phyloP scores from a whole-genome alignment of 177 flowering plant species.

The Vitis hybrid region DNA sequence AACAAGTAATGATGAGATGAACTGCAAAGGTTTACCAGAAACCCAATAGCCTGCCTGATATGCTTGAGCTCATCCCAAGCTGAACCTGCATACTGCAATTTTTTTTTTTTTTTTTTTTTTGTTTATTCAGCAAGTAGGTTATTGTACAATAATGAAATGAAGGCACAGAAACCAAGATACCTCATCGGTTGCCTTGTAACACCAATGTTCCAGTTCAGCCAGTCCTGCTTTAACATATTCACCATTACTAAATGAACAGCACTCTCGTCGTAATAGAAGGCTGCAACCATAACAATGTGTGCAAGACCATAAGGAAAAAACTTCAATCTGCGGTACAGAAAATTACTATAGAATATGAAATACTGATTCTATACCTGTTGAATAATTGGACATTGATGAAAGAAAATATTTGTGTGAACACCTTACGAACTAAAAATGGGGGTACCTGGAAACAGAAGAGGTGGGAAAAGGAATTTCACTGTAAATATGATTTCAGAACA shows the following conservation, averaged over 20 bases:
- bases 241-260: slow-evolving; percentile 97
- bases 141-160: slow-evolving; percentile 1
- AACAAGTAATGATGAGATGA: neutral
- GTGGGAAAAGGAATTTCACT: neutral
- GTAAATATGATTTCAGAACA: neutral
- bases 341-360: neutral
- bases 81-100: slow-evolving; percentile 91
- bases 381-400: slow-evolving; percentile 98
- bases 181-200: slow-evolving; percentile 91
- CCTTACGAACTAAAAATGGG: slow-evolving; percentile 84
- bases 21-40: slow-evolving; percentile 57
- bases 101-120: slow-evolving; percentile 1
- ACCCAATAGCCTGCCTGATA: slow-evolving; percentile 97
- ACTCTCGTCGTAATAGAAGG: slow-evolving; percentile 92
- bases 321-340: neutral
- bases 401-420: slow-evolving; percentile 92
- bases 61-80: slow-evolving; percentile 99
- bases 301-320: slow-evolving; percentile 8
- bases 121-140: slow-evolving; percentile 1
- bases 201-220: slow-evolving; percentile 95
- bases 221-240: slow-evolving; percentile 97
- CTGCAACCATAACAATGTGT: slow-evolving; percentile 37
- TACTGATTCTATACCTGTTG: slow-evolving; percentile 61
- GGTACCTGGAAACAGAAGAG: slow-evolving; percentile 63
- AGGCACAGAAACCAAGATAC: slow-evolving; percentile 31